Percentiles rank a stretch among this genome's conserved stretches.
Conservation (phyloP, 768 basidiomycete species). For the Boletus reticulatus region DNA sequence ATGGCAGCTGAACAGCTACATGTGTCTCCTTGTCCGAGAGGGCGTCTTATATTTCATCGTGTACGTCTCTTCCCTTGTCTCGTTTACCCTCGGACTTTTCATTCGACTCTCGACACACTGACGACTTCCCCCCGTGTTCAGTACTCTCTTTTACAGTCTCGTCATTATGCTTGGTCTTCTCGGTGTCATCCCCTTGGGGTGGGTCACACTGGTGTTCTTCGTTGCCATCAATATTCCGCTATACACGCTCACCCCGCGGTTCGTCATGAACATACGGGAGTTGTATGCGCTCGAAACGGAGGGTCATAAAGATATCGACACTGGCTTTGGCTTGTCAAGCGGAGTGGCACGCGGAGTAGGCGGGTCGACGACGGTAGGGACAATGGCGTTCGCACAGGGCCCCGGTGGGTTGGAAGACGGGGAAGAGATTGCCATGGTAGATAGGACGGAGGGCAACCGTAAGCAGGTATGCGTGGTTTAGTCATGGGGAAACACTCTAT, state of each 20-base stretch:
- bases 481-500: no score
- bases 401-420: neutral
- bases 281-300: neutral
- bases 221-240: neutral
- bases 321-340: neutral
- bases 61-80: neutral
- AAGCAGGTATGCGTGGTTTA: neutral
- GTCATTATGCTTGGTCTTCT: neutral
- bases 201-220: neutral
- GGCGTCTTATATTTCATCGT: neutral
- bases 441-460: neutral
- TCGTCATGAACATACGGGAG: neutral
- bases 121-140: neutral
- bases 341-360: no score
- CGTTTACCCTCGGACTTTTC: neutral
- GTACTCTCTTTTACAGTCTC: neutral
- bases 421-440: neutral
- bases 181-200: neutral
- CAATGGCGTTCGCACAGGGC: neutral
- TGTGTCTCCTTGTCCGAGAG: neutral
- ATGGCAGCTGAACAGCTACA: neutral
- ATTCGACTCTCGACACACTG: neutral
- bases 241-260: slow-evolving; percentile 1
- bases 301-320: neutral
- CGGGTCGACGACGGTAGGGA: neutral